Base-by-base conservation (phyloP, 371 early-diverging fungal genomes). In the Capniomyces stellatus region DNA sequence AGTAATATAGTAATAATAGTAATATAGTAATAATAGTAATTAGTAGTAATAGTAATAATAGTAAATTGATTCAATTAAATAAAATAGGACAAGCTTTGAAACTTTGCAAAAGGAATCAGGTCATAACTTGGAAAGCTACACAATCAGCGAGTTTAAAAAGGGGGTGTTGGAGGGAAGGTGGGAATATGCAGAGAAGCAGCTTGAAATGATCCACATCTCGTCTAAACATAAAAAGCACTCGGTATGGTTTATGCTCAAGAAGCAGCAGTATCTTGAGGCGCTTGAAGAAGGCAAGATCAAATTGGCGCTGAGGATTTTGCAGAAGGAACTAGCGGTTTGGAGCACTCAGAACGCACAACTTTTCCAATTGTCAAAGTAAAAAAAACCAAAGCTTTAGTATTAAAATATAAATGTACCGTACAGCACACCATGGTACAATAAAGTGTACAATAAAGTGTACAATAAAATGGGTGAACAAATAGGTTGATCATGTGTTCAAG, bases 91-190 rank as follows among this genome's bases (percentile, higher is more conserved):
- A 31, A 63, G 81, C 1, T 83, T 85, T 8, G 44, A 60, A 13
- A 31, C 48, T 10, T 67, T 92, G 29, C 76, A 89, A 59, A 29
- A 60, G 30, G 92, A 91, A 54, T 80, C 89, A 1, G 86, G 87
- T 0, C 67, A 70, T 43, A 56, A 62, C 6, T 64, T 84, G 8
- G 92, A 92, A 61, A 67, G 77, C 23, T 61, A 69, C 1, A 55
- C 65, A 1, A 75, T 85, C 4, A 54, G 61, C 18, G 54, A 68
- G 23, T 81, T 93, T 54, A 73, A 88, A 23, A 49, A 65, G 13
- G 67, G 67, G 25, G 73, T 92, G 3, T 57, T 87, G 1, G 31
- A 60, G 25, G 92, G 94, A 18, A 67, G 83, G 39, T 93, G 91
- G 90, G 54, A 59, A 1, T 52, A 62, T 18, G 83, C 82, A 18